Evolutionary conservation across 441 rosid species (phyloP), one percentile per base, ranked within the genome.

Genomic region (Adansonia grandidieri): DNA sequence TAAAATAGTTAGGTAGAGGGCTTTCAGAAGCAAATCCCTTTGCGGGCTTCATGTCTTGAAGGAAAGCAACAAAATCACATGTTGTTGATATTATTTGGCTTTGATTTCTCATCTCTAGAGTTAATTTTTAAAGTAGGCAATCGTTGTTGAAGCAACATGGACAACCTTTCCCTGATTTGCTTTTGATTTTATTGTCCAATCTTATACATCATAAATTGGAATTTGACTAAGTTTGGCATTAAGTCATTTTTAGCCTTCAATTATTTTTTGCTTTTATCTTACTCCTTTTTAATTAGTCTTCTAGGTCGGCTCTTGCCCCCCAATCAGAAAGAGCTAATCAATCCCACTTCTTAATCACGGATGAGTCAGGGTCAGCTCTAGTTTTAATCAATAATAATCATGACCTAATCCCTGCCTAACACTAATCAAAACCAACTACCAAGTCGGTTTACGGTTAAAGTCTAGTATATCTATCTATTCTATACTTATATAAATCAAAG

Each of bases 1-100:
- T 17, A 17, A 44, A 11, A 22, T 13, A 60, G 73, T 66, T 70
- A 19, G 74, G 65, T 17, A 15, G 64, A 65, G 71, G 58, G 32
- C 54, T 61, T 60, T 75, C 61, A 61, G 73, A 50, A 58, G 50
- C 71, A 82, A 48, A 67, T 67, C 51, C 14, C 53, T 28, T 28
- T 28, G 32, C 32, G 32, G 32, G 32, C 10, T 11, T 32, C 32
- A 20, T 83, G 90, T 84, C 80, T 37, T 71, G 67, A 78, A 61
- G 79, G 68, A 62, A 78, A 84, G 88, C 78, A 67, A 80, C 92
- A 28, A 85, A 81, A 47, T 58, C 93, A 81, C 88, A 81, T 87
- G 90, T 19, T 60, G 3, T 40, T 28, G 51, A 42, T 58, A 54
- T 71, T 74, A 73, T 80, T 65, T 61, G 75, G 77, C 75, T 75